Evolutionary conservation across 1,284 basidiomycete genomes (phyloP).

Genomic region (Cystobasidium sp.): DNA sequence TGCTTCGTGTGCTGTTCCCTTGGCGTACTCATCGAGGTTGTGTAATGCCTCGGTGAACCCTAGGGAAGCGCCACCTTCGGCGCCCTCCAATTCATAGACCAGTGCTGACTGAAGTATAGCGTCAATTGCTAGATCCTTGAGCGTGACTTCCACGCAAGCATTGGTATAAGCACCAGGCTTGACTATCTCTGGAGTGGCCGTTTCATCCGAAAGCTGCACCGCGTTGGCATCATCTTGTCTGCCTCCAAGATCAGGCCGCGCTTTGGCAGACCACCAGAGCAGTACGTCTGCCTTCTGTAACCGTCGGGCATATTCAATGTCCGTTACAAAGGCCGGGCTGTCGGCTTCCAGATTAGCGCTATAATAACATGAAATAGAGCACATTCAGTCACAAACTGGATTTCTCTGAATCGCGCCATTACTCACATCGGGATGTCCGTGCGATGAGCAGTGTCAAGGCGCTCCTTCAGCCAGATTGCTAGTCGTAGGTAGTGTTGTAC

Average conservation of each 20-base stretch:
- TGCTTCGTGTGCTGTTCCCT: conserved; percentile 70
- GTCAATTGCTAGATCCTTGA: conserved; percentile 92
- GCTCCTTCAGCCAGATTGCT: conserved; percentile 79
- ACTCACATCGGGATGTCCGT: conserved; percentile 82
- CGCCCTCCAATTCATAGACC: conserved; percentile 94
- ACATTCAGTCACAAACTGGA: neutral
- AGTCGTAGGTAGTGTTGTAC: conserved; percentile 78
- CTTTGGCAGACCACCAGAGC: conserved; percentile 93
- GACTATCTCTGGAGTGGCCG: conserved; percentile 83
- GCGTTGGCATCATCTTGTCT: conserved; percentile 74
- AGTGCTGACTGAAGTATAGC: conserved; percentile 90
- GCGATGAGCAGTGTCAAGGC: conserved; percentile 81
- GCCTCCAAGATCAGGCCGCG: conserved; percentile 91
- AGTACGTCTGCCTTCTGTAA: conserved; percentile 85
- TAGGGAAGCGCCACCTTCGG: conserved; percentile 72
- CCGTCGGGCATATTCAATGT: conserved; percentile 87
- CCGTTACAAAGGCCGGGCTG: conserved; percentile 81
- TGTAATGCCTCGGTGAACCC: conserved; percentile 92
- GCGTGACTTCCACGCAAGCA: conserved; percentile 85
- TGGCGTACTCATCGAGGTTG: conserved; percentile 87
- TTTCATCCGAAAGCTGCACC: conserved; percentile 64
- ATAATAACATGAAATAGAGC: neutral
- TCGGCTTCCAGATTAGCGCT: conserved; percentile 80
- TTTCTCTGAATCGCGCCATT: neutral
- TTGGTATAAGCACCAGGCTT: conserved; percentile 88